Percentiles rank a stretch among this genome's conserved stretches.
These are phyloP conservation scores for Coemansia sp. DNA, from an alignment of 192 early-diverging fungal species.

Conservation along the genomic window DNA sequence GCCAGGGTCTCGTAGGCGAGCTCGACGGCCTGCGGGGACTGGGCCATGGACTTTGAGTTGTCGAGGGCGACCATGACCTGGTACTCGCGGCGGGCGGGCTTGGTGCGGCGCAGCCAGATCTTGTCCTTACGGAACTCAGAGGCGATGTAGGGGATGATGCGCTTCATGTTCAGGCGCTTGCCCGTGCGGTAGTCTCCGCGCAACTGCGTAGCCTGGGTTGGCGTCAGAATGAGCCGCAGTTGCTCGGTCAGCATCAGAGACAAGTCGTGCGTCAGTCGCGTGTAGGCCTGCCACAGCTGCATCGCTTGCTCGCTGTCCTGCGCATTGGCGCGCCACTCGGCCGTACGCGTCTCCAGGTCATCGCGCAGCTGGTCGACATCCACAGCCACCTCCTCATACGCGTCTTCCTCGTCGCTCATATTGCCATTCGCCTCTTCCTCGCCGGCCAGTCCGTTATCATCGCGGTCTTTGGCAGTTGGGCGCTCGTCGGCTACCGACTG, in stretches of 20 bases:
- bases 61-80: slow-evolving; percentile 98
- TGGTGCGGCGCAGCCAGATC: slow-evolving; percentile 98
- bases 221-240: slow-evolving; percentile 93
- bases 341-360: slow-evolving; percentile 75
- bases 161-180: slow-evolving; percentile 99
- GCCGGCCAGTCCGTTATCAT: slow-evolving; percentile 29
- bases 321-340: slow-evolving; percentile 68
- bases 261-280: slow-evolving; percentile 86
- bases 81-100: slow-evolving; percentile 95
- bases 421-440: slow-evolving; percentile 56
- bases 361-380: slow-evolving; percentile 74
- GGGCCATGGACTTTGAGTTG: slow-evolving; percentile 97
- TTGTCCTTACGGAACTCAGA: slow-evolving; percentile 99
- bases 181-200: slow-evolving; percentile 98
- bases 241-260: slow-evolving; percentile 92
- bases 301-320: slow-evolving; percentile 58
- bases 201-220: slow-evolving; percentile 93
- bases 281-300: slow-evolving; percentile 89
- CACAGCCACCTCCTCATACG: slow-evolving; percentile 25
- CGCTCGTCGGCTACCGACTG: slow-evolving; percentile 49
- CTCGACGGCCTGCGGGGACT: slow-evolving; percentile 69
- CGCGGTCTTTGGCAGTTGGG: slow-evolving; percentile 26
- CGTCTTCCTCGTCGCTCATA: slow-evolving; percentile 35
- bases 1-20: slow-evolving; percentile 95
- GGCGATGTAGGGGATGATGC: slow-evolving; percentile 99